Evolutionary conservation across 2,329 filamentous ascomycete genomes (phyloP), one percentile per base, ranked within the genome.

Genomic region (Talaromyces sp.): DNA sequence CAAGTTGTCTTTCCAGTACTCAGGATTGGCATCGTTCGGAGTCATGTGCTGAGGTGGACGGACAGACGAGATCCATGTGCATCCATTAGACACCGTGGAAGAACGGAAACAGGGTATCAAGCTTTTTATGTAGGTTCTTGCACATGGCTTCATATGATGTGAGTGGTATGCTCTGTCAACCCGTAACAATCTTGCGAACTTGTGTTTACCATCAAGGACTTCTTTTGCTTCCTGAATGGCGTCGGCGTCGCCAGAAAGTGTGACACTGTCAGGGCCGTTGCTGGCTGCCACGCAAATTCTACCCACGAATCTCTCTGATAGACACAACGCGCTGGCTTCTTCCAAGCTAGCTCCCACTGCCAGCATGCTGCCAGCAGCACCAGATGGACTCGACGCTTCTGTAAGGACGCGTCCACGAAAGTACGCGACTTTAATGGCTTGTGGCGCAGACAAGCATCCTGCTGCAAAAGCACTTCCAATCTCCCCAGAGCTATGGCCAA

Each of bases 401-500:
- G 76, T 75, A 56, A 79, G 80, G 6, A 76, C 75, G 0, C 75
- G 75, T 2, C 75, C 75, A 1, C 77, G 70, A 56, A 73, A 73
- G 62, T 76, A 78, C 0, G 75, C 73, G 8, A 72, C 64, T 1
- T 63, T 62, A 5, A 78, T 73, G 5, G 76, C 75, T 8, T 75
- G 70, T 2, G 61, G 43, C 4, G 65, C 67, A 1, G 66, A 65
- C 11, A 81, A 58, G 6, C 69, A 65, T 0, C 76, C 78, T 0
- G 77, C 73, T 1, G 77, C 75, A 53, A 78, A 81, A 0, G 74
- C 78, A 0, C 75, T 75, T 0, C 73, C 75, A 25, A 80, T 80
- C 61, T 80, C 78, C 8, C 78, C 78, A 0, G 73, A 75, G 0
- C 76, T 78, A 62, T 80, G 78, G 10, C 78, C 77, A 2, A 77